Evolutionary conservation across 2,329 filamentous ascomycete species (phyloP).

Genomic region (Alternaria rosae): DNA sequence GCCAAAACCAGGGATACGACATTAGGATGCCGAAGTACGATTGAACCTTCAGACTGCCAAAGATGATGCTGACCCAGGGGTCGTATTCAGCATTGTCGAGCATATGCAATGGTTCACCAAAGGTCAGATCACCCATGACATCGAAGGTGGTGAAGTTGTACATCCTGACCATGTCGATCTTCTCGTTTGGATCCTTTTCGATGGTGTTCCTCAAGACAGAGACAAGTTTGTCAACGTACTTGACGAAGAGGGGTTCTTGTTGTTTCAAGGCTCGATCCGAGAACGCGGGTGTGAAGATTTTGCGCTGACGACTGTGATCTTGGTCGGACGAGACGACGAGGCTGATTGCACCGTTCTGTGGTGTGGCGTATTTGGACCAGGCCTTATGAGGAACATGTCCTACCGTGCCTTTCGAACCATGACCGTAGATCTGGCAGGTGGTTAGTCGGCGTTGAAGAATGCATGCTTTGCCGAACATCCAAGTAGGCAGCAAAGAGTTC

Average conservation of each 20-base stretch:
- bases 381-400: slow-evolving; percentile 23
- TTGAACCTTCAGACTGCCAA: slow-evolving; percentile 28
- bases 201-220: slow-evolving; percentile 44
- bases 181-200: slow-evolving; percentile 32
- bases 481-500: neutral
- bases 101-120: slow-evolving; percentile 42
- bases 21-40: slow-evolving; percentile 12
- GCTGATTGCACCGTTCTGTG: slow-evolving; percentile 38
- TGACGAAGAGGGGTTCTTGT: slow-evolving; percentile 52
- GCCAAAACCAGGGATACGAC: slow-evolving; percentile 18
- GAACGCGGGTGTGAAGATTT: slow-evolving; percentile 53
- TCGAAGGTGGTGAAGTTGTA: slow-evolving; percentile 48
- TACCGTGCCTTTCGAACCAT: slow-evolving; percentile 30
- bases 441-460: neutral
- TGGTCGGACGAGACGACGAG: slow-evolving; percentile 42
- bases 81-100: slow-evolving; percentile 38
- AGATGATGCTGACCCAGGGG: slow-evolving; percentile 29
- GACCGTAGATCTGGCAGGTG: slow-evolving; percentile 29
- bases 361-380: slow-evolving; percentile 36
- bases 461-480: neutral
- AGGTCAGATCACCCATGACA: slow-evolving; percentile 45
- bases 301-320: slow-evolving; percentile 49
- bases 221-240: slow-evolving; percentile 53
- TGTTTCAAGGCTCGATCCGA: slow-evolving; percentile 52
- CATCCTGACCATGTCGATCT: slow-evolving; percentile 44